These are phyloP conservation scores for Huiozyma sinensis DNA, from an alignment of 805 yeast species.

Conservation along the genomic window DNA sequence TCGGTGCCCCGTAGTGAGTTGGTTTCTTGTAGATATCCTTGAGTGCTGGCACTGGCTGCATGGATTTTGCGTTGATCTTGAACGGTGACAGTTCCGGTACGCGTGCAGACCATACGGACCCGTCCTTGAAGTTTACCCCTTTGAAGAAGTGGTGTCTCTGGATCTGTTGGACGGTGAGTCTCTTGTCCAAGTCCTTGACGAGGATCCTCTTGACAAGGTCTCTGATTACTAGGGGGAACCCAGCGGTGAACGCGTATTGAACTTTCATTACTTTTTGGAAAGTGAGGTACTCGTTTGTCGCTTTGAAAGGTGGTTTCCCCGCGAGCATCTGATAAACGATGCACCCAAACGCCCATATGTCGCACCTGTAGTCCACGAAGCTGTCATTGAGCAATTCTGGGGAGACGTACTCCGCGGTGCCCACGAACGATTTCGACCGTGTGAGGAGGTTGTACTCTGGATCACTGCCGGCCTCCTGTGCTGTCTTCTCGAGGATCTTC, in stretches of 20 bases:
- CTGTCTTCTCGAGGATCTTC: slow-evolving; percentile 44
- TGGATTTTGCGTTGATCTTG: slow-evolving; percentile 63
- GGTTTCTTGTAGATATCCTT: slow-evolving; percentile 10
- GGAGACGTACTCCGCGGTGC: slow-evolving; percentile 77
- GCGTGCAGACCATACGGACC: slow-evolving; percentile 44
- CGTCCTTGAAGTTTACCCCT: slow-evolving; percentile 44
- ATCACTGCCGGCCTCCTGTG: slow-evolving; percentile 6
- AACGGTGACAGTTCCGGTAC: slow-evolving; percentile 66
- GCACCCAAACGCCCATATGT: slow-evolving; percentile 98
- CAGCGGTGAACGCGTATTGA: slow-evolving; percentile 77
- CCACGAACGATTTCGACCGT: slow-evolving; percentile 71
- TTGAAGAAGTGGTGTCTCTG: slow-evolving; percentile 56
- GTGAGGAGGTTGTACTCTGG: slow-evolving; percentile 57
- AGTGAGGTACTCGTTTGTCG: slow-evolving; percentile 69
- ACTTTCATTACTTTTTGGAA: slow-evolving; percentile 73
- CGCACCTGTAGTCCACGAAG: slow-evolving; percentile 83
- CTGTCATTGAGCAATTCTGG: slow-evolving; percentile 71
- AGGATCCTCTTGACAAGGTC: slow-evolving; percentile 64
- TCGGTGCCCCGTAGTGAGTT: background rate
- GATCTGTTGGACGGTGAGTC: slow-evolving; percentile 47
- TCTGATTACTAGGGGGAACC: slow-evolving; percentile 62
- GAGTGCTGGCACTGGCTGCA: slow-evolving; percentile 61
- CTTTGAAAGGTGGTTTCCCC: slow-evolving; percentile 82
- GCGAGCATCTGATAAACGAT: slow-evolving; percentile 92
- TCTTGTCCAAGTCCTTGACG: slow-evolving; percentile 50